Percentiles rank a stretch among this genome's conserved stretches.
Evolutionary conservation across 306 rosid genomes (phyloP).

Genomic region (Sphenostylis stenocarpa): DNA sequence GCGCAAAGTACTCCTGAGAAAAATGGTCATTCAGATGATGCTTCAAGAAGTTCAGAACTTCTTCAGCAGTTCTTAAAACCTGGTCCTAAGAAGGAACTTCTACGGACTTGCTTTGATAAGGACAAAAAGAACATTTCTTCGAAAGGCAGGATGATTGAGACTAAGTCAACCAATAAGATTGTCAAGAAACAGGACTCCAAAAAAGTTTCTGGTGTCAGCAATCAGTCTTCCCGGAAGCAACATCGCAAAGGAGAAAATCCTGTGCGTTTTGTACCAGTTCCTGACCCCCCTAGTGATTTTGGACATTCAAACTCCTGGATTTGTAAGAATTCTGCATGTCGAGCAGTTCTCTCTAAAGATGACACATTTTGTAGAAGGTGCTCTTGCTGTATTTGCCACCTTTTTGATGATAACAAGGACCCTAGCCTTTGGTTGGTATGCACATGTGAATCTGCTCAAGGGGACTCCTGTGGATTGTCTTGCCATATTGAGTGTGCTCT

Average conservation of each 20-base stretch:
- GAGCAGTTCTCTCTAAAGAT: constrained; percentile 88
- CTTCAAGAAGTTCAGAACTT: constrained; percentile 72
- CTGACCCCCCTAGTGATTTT: constrained; percentile 71
- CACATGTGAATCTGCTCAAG: constrained; percentile 69
- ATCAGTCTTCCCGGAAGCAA: constrained; percentile 71
- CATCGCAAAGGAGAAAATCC: constrained; percentile 90
- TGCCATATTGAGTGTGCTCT: constrained; percentile 98
- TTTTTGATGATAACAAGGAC: constrained; percentile 97
- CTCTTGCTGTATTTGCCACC: constrained; percentile 97
- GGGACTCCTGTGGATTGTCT: constrained; percentile 92
- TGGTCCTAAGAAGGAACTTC: constrained; percentile 74
- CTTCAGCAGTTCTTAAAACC: constrained; percentile 75
- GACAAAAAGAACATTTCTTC: constrained; percentile 58
- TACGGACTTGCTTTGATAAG: constrained; percentile 57
- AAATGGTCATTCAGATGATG: constrained; percentile 77
- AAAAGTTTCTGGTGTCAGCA: constrained; percentile 59
- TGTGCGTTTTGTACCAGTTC: constrained; percentile 52
- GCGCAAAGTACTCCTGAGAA: constrained; percentile 87
- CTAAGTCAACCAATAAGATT: constrained; percentile 55
- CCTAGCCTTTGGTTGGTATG: constrained; percentile 99
- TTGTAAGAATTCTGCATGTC: constrained; percentile 95
- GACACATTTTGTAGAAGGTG: constrained; percentile 98
- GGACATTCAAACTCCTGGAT: constrained; percentile 79
- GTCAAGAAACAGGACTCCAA: constrained; percentile 78
- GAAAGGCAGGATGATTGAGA: constrained; percentile 61